Evolutionary conservation across 1,284 basidiomycete genomes (phyloP).

Genomic region (Coniferiporia sulphurascens): DNA sequence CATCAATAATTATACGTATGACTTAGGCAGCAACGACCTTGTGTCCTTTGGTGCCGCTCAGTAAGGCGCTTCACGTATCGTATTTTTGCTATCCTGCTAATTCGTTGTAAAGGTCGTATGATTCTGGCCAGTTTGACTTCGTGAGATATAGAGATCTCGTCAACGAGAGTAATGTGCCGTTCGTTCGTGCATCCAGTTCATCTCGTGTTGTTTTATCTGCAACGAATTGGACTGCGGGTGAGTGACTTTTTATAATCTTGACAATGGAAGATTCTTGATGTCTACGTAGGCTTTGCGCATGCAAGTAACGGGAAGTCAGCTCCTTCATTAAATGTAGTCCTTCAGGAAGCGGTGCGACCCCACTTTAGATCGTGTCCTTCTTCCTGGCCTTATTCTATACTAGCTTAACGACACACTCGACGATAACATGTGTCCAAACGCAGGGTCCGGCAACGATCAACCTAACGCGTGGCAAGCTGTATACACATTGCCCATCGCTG

Average conservation of each 20-base stretch:
- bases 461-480: conserved; percentile 47
- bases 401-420: conserved; percentile 72
- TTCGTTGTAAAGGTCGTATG: conserved; percentile 38
- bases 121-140: conserved; percentile 45
- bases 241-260: conserved; percentile 10
- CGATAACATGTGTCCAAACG: conserved; percentile 61
- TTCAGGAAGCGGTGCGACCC: conserved; percentile 45
- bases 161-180: conserved; percentile 44
- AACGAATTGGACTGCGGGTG: conserved; percentile 67
- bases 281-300: conserved; percentile 15
- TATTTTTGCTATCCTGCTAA: neutral
- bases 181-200: conserved; percentile 60
- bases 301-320: conserved; percentile 12
- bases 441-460: conserved; percentile 41
- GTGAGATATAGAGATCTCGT: conserved; percentile 49
- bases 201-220: conserved; percentile 64
- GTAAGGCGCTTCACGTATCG: conserved; percentile 40
- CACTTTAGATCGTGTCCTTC: conserved; percentile 3
- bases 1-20: conserved; percentile 54
- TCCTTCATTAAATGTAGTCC: conserved; percentile 31
- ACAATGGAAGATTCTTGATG: neutral
- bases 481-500: conserved; percentile 53
- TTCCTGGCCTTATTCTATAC: neutral
- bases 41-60: conserved; percentile 66
- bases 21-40: conserved; percentile 56